A percentile compares a stretch with the other conserved stretches of the same genome.
Conservation (phyloP, 2,329 filamentous ascomycete genomes). For the Plectosphaerella cucumerina region DNA sequence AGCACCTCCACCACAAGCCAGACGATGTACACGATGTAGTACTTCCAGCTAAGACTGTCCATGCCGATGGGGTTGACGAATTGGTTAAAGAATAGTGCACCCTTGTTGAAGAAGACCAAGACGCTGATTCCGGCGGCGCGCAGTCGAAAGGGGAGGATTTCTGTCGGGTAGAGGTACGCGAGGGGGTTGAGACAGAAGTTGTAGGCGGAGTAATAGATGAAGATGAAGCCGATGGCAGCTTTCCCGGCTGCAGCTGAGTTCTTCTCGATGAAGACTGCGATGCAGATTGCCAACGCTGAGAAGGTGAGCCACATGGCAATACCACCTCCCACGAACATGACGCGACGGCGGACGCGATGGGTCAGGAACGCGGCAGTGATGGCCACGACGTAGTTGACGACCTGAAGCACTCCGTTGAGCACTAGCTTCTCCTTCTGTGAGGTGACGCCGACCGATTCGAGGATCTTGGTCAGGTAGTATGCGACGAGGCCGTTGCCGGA, state of each 20-base stretch:
- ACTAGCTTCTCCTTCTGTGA: conserved; percentile 28
- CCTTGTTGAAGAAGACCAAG: conserved; percentile 13
- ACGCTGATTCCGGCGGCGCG: conserved; percentile 43
- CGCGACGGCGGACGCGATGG: conserved; percentile 22
- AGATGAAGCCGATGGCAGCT: conserved; percentile 28
- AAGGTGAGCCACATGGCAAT: conserved; percentile 29
- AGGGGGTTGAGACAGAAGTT: conserved; percentile 30
- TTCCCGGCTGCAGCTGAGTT: conserved; percentile 24
- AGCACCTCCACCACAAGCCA: conserved; percentile 32
- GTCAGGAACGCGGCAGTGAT: conserved; percentile 17
- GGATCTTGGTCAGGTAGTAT: conserved; percentile 31
- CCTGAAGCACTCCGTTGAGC: conserved; percentile 30
- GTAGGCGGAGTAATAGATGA: conserved; percentile 31
- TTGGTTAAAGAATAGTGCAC: conserved; percentile 19
- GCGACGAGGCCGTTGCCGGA: conserved; percentile 21
- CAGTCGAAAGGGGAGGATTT: conserved; percentile 48
- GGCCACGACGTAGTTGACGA: conserved; percentile 10
- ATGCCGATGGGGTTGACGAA: conserved; percentile 49
- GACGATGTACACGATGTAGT: conserved; percentile 52
- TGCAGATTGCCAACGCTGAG: conserved; percentile 30
- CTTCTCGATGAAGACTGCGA: conserved; percentile 13
- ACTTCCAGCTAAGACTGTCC: conserved; percentile 44
- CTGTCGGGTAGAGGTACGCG: conserved; percentile 34
- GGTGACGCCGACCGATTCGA: conserved; percentile 24
- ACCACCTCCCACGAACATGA: conserved; percentile 24